Evolutionary conservation across 1,284 basidiomycete genomes (phyloP).

Genomic region (Ustilago nuda): DNA sequence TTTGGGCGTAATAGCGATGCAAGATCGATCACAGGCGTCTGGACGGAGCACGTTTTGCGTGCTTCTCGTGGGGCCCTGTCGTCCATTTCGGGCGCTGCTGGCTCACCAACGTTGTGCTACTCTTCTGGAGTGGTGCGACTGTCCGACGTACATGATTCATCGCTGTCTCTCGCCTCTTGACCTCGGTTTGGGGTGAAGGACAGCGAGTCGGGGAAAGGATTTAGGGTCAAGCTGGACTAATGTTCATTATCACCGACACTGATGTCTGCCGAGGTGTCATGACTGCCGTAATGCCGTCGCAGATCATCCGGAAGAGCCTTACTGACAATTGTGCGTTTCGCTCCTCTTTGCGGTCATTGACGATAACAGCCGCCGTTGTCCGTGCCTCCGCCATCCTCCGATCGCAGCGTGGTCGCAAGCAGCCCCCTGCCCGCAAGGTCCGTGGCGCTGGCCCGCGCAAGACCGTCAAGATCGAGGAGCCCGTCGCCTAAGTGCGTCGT

Average conservation of each 20-base stretch:
- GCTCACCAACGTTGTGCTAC: conserved; percentile 36
- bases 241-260: neutral
- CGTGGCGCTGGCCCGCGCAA: conserved; percentile 50
- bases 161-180: neutral
- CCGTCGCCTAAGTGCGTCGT: conserved; percentile 33
- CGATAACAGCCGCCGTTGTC: conserved; percentile 59
- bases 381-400: conserved; percentile 64
- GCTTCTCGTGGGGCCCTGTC: conserved; percentile 33
- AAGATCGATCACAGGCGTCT: conserved; percentile 44
- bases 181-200: neutral
- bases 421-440: conserved; percentile 51
- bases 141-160: conserved; percentile 33
- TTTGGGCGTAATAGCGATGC: conserved; percentile 69
- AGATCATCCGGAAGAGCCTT: neutral
- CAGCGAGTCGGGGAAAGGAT: neutral
- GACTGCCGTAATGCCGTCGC: neutral
- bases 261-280: neutral
- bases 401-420: conserved; percentile 56
- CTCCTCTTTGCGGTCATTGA: conserved; percentile 3
- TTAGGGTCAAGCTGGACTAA: no score
- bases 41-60: conserved; percentile 21
- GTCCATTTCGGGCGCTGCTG: conserved; percentile 24
- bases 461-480: conserved; percentile 46
- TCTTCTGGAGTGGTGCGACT: conserved; percentile 24
- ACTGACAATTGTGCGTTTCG: conserved; percentile 23